Conservation (phyloP, 257 asterid species). For the Forsythia suspensa region DNA sequence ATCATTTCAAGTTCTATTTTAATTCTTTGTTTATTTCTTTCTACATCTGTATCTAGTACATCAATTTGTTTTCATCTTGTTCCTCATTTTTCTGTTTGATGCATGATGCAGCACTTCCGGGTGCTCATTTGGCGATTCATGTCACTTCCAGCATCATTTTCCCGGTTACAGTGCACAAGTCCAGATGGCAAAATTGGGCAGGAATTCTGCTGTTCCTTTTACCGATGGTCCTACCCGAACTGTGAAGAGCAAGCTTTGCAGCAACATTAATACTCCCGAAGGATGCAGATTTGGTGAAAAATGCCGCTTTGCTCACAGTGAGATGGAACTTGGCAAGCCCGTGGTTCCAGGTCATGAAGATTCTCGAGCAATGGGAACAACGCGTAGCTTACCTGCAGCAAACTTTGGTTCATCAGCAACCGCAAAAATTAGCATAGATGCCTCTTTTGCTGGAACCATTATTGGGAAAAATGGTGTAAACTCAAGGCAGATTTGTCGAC, state of each 20-base stretch:
- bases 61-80: neutral
- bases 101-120: neutral
- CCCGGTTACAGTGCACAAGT: neutral
- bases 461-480: constrained; percentile 8
- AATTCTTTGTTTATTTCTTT: neutral
- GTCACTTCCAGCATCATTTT: constrained; percentile 8
- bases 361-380: neutral
- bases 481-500: constrained; percentile 4
- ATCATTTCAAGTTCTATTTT: neutral
- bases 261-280: constrained; percentile 1
- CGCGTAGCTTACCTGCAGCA: neutral
- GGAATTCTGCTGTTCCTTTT: neutral
- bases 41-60: neutral
- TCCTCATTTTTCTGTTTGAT: neutral
- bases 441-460: constrained; percentile 7
- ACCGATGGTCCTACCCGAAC: neutral
- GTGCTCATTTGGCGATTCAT: neutral
- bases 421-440: neutral
- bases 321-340: constrained; percentile 7
- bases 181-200: neutral
- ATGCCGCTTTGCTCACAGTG: constrained; percentile 3
- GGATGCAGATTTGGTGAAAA: constrained; percentile 7
- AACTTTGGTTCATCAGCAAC: constrained; percentile 5
- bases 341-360: neutral
- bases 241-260: neutral